Evolutionary conservation across 2,329 filamentous ascomycete species (phyloP).

Genomic region (Emmonsiellopsis sp.): DNA sequence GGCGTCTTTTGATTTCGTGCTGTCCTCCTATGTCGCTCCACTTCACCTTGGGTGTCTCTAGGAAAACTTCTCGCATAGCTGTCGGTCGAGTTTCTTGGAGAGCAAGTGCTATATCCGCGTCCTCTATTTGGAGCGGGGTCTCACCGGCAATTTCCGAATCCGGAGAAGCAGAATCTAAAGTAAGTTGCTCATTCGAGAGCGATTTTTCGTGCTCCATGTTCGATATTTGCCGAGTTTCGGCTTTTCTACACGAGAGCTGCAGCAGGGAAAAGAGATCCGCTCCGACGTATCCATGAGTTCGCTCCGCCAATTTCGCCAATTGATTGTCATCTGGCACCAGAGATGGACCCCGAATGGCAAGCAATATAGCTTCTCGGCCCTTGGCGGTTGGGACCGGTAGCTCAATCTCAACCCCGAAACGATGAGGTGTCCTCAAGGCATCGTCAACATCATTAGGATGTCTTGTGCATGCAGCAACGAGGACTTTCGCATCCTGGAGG

Average conservation of each 20-base stretch:
- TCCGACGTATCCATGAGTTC: constrained; percentile 81
- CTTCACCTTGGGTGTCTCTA: constrained; percentile 75
- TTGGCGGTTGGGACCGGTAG: constrained; percentile 66
- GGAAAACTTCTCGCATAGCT: constrained; percentile 79
- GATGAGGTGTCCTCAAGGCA: constrained; percentile 54
- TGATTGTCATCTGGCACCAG: constrained; percentile 43
- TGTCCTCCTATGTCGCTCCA: constrained; percentile 89
- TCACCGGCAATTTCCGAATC: constrained; percentile 11
- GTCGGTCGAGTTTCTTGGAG: constrained; percentile 65
- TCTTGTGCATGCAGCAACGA: constrained; percentile 68
- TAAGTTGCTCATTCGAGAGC: not conserved
- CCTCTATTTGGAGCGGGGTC: constrained; percentile 21
- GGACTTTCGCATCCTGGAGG: constrained; percentile 44
- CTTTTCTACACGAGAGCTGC: constrained; percentile 40
- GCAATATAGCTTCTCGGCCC: constrained; percentile 66
- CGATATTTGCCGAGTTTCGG: constrained; percentile 24
- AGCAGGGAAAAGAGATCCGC: constrained; percentile 64
- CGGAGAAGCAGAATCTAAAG: not conserved
- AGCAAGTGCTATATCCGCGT: constrained; percentile 39
- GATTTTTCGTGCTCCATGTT: constrained; percentile 2
- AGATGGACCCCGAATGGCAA: constrained; percentile 45
- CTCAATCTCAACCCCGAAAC: constrained; percentile 60
- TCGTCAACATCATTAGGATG: constrained; percentile 64
- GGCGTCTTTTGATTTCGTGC: constrained; percentile 61
- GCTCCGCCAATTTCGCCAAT: constrained; percentile 55